Conservation (phyloP, 1,284 basidiomycete genomes). For the Leccinum solheimii region DNA sequence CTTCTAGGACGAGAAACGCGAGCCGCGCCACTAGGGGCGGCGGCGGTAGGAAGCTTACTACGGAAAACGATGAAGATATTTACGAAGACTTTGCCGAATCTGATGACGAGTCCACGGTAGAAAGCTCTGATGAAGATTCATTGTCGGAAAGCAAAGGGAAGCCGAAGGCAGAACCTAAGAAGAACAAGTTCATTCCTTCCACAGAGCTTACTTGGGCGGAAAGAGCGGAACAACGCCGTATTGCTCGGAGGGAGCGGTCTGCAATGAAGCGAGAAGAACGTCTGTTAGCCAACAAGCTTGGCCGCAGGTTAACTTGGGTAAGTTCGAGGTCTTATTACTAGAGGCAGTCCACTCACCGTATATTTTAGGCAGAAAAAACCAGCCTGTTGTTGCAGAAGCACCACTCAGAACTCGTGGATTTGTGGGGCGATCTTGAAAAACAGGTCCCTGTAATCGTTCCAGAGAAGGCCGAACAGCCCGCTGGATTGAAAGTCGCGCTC, state of each 20-base stretch:
- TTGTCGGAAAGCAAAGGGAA: slow-evolving; percentile 34
- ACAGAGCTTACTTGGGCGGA: slow-evolving; percentile 22
- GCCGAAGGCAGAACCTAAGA: slow-evolving; percentile 37
- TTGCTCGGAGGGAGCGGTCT: slow-evolving; percentile 27
- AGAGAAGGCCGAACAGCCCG: slow-evolving; percentile 75
- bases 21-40: slow-evolving; percentile 40
- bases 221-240: slow-evolving; percentile 9
- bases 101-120: slow-evolving; percentile 28
- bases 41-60: slow-evolving; percentile 12
- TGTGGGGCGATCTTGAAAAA: slow-evolving; percentile 86
- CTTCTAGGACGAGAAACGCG: slow-evolving; percentile 37
- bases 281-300: slow-evolving; percentile 53
- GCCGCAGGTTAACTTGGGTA: slow-evolving; percentile 71
- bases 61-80: slow-evolving; percentile 36
- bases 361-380: slow-evolving; percentile 71
- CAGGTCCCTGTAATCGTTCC: slow-evolving; percentile 67
- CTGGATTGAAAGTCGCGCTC: slow-evolving; percentile 71
- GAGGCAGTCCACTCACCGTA: background rate
- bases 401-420: slow-evolving; percentile 77
- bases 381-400: slow-evolving; percentile 61
- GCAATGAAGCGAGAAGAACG: slow-evolving; percentile 50
- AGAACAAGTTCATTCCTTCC: slow-evolving; percentile 30
- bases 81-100: slow-evolving; percentile 25
- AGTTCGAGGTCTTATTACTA: slow-evolving; percentile 14
- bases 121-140: slow-evolving; percentile 40